These are phyloP conservation scores for Plasmodium berghei DNA, from an alignment of 169 alveolate genomes.

Conservation along the genomic window DNA sequence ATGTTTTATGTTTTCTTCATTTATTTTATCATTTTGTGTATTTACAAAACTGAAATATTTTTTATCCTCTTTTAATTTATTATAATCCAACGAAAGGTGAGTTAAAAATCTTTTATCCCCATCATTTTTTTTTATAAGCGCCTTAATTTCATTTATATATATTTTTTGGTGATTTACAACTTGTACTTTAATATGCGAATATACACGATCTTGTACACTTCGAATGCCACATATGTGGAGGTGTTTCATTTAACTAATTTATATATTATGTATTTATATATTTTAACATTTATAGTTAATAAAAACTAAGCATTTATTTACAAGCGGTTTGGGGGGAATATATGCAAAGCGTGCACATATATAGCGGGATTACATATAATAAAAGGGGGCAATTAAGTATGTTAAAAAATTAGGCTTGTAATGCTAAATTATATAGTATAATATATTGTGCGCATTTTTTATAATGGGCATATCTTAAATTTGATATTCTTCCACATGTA, in stretches of 20 bases:
- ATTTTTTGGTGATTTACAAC: background rate
- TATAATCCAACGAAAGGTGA: background rate
- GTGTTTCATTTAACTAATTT: slow-evolving; percentile 19
- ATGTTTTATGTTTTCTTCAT: background rate
- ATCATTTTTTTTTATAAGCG: background rate
- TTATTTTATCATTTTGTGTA: background rate
- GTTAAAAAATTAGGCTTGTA: background rate
- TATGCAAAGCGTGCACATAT: background rate
- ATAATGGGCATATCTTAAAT: too few relatives aligned
- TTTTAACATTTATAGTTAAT: background rate
- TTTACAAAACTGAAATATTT: background rate
- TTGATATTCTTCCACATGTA: too few relatives aligned
- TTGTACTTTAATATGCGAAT: background rate
- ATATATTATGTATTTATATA: background rate
- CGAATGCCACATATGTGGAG: slow-evolving; percentile 18
- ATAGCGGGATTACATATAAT: background rate
- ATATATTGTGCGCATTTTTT: background rate
- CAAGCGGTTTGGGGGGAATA: too few relatives aligned
- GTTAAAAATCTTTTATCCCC: background rate
- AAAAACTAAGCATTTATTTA: background rate
- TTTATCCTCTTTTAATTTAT: background rate
- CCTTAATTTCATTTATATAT: background rate
- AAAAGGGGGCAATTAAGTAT: background rate
- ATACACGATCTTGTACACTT: slow-evolving; percentile 8
- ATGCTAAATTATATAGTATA: background rate